phyloP scores from a whole-genome alignment of 2,329 filamentous ascomycete species.

The Coleophoma crateriformis region DNA sequence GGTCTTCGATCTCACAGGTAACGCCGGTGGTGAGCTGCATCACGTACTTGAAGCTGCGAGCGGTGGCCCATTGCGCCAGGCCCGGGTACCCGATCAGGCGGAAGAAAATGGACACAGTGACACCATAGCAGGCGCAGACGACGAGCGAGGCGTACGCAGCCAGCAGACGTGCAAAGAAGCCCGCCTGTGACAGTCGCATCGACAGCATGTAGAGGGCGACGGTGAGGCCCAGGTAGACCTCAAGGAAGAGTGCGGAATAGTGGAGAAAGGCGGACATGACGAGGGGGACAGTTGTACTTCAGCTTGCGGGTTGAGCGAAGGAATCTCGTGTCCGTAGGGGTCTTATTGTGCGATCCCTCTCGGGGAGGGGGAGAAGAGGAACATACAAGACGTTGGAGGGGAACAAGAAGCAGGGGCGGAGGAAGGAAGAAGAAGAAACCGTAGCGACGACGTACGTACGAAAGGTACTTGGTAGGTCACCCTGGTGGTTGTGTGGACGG shows the following conservation, averaged over 20 bases:
- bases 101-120: slow-evolving; percentile 66
- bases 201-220: slow-evolving; percentile 58
- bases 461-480: no score
- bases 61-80: slow-evolving; percentile 81
- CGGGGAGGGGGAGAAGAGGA: slow-evolving; percentile 17
- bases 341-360: slow-evolving; percentile 16
- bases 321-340: slow-evolving; percentile 1
- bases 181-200: slow-evolving; percentile 49
- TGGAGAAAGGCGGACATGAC: slow-evolving; percentile 24
- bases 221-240: slow-evolving; percentile 45
- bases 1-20: slow-evolving; percentile 69
- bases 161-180: slow-evolving; percentile 65
- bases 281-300: neutral
- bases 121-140: slow-evolving; percentile 65
- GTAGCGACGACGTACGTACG: no score
- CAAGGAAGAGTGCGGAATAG: slow-evolving; percentile 38
- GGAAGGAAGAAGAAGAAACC: neutral
- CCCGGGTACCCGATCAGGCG: slow-evolving; percentile 66
- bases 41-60: slow-evolving; percentile 69
- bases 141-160: slow-evolving; percentile 60
- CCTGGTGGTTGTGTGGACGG: neutral
- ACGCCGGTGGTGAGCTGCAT: slow-evolving; percentile 76
- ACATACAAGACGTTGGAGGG: slow-evolving; percentile 12
- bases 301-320: neutral
- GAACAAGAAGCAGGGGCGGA: slow-evolving; percentile 1